These are phyloP conservation scores for Penicillium olsonii DNA, from an alignment of 2,329 filamentous ascomycete genomes.

Conservation along the genomic window DNA sequence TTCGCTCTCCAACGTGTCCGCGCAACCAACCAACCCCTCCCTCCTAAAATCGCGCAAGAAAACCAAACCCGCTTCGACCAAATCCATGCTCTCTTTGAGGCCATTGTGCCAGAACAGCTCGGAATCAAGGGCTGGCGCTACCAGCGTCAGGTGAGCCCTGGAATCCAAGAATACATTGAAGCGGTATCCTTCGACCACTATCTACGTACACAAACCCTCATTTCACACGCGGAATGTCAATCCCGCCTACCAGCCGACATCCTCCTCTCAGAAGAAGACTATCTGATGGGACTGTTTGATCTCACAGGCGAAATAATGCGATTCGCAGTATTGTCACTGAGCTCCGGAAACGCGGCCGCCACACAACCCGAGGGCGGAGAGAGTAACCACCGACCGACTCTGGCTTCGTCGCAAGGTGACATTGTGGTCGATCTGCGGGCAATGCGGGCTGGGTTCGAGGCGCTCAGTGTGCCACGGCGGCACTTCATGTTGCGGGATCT, in stretches of 20 bases:
- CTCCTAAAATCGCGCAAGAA: conserved; percentile 68
- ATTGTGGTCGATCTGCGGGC: conserved; percentile 80
- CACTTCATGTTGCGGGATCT: conserved; percentile 63
- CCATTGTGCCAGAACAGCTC: conserved; percentile 71
- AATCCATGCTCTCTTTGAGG: conserved; percentile 68
- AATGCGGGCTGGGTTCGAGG: conserved; percentile 75
- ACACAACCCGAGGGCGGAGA: conserved; percentile 23
- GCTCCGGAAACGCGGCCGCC: conserved; percentile 64
- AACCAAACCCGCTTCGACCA: conserved; percentile 68
- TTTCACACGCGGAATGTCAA: conserved; percentile 65
- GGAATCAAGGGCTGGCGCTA: conserved; percentile 83
- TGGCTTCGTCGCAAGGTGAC: conserved; percentile 51
- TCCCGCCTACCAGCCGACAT: conserved; percentile 53
- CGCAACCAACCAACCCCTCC: conserved; percentile 53
- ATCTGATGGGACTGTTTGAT: conserved; percentile 88
- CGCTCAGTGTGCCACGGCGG: conserved; percentile 59
- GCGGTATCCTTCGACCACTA: conserved; percentile 88
- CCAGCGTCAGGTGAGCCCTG: conserved; percentile 70
- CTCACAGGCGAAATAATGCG: conserved; percentile 96
- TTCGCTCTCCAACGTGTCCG: conserved; percentile 73
- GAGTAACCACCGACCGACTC: conserved; percentile 8
- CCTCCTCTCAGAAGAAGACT: conserved; percentile 75
- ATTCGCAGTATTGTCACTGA: conserved; percentile 86
- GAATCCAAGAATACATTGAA: conserved; percentile 93
- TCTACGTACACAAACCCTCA: conserved; percentile 72